Evolutionary conservation across 352 stramenopile genomes (phyloP).

Genomic region (Pythium coloratum): DNA sequence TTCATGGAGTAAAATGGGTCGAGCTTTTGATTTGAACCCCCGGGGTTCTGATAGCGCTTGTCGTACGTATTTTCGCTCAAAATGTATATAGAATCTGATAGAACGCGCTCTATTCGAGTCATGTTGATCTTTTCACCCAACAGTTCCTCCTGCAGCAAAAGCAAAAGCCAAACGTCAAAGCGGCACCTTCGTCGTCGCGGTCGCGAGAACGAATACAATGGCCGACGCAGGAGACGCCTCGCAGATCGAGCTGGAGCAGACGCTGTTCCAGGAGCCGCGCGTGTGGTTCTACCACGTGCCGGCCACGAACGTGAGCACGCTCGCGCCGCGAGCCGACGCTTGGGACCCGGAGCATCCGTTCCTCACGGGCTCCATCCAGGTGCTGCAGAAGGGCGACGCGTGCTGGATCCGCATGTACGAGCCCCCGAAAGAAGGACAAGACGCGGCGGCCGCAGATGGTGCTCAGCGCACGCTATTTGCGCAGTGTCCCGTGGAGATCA

Average conservation of each 20-base stretch:
- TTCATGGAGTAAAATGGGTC: slow-evolving; percentile 62
- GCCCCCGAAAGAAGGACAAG: slow-evolving; percentile 29
- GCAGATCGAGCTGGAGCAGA: slow-evolving; percentile 57
- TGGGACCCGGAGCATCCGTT: slow-evolving; percentile 85
- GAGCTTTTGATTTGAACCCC: background rate
- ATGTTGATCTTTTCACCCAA: slow-evolving; percentile 22
- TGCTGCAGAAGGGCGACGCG: slow-evolving; percentile 71
- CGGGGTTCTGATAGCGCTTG: background rate
- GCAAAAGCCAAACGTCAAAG: background rate
- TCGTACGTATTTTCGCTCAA: slow-evolving; percentile 17
- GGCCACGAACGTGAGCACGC: slow-evolving; percentile 58
- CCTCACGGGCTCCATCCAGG: slow-evolving; percentile 64
- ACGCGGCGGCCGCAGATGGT: background rate
- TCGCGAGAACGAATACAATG: slow-evolving; percentile 1
- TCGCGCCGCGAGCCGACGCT: slow-evolving; percentile 72
- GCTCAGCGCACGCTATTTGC: slow-evolving; percentile 58
- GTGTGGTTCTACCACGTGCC: slow-evolving; percentile 89
- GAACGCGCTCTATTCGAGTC: slow-evolving; percentile 25
- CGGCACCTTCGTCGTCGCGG: slow-evolving; percentile 3
- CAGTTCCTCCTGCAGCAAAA: background rate
- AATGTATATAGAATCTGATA: slow-evolving; percentile 35
- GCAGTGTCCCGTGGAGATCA: slow-evolving; percentile 76
- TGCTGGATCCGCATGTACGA: slow-evolving; percentile 81
- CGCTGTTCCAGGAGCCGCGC: slow-evolving; percentile 69
- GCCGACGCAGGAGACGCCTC: background rate